These are phyloP conservation scores for Vitis rotundifolia DNA, from an alignment of 164 flowering plant species.

Conservation along the genomic window DNA sequence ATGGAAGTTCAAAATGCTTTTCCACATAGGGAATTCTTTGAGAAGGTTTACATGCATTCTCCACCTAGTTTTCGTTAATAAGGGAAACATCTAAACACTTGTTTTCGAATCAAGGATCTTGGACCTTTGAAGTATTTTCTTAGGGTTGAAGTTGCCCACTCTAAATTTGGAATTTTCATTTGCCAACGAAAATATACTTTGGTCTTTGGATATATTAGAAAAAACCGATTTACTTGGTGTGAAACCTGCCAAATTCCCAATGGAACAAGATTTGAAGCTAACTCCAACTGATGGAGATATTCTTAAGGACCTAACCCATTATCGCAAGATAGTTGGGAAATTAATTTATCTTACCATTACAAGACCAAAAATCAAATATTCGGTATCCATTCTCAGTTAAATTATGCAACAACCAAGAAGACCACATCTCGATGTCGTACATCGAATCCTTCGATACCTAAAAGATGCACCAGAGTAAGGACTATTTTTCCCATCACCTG, in stretches of 20 bases:
- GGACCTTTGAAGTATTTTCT: conserved; percentile 10
- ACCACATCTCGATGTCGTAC: not conserved
- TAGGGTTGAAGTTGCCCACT: conserved; percentile 6
- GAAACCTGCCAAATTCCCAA: not conserved
- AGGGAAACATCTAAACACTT: not conserved
- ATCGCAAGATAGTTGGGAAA: conserved; percentile 11
- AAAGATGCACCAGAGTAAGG: not conserved
- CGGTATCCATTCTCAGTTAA: conserved; percentile 7
- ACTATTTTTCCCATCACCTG: not conserved
- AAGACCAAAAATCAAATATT: conserved; percentile 2
- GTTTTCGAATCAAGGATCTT: conserved; percentile 11
- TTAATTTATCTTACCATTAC: conserved; percentile 23
- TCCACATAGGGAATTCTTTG: conserved; percentile 6
- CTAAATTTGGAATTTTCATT: not conserved
- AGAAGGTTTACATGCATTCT: conserved; percentile 8
- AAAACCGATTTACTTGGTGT: not conserved
- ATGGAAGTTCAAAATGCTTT: conserved; percentile 10
- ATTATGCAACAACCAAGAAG: not conserved
- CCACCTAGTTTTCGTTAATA: not conserved
- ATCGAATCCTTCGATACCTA: not conserved
- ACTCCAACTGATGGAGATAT: not conserved
- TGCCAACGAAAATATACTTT: conserved; percentile 5
- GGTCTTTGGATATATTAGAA: not conserved
- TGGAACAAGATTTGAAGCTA: not conserved
- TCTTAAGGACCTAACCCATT: not conserved